Base-by-base conservation (phyloP, 192 early-diverging fungal species). In the Piromyces finnis region DNA sequence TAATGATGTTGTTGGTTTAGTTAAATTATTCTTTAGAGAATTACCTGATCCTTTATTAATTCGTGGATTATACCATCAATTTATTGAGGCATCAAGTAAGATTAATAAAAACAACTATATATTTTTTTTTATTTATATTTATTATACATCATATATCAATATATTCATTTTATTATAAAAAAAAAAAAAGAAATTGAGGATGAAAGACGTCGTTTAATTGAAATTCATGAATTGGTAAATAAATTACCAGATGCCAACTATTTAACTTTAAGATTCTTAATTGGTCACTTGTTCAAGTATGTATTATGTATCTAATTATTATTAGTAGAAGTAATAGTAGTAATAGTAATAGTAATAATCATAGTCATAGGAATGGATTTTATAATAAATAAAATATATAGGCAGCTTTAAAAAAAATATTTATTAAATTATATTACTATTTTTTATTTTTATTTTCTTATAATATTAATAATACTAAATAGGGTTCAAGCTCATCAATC, bases 1-100 rank as follows among this genome's bases (percentile, higher is more conserved):
- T 39, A 94, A 95, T 84, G 93, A 91, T 80, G 86, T 97, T 13
- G 85, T 95, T 28, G 90, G 94, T 78, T 91, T 94, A 29, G 84
- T 99, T 5, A 99, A 99, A 84, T 87, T 96, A 78, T 99, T 93
- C 89, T 94, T 99, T 84, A 89, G 97, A 30, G 96, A 98, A 84
- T 84, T 99, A n/a, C 94, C 96, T 11, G 94, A 95, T 59, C 92
- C 95, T 1, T 85, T 98, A 0, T 87, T 99, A 80, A 94, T 96
- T 77, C 84, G 84, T 77, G 68, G 80, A 27, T 84, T 88, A 81
- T 95, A 93, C 83, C 84, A 87, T 18, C 84, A 89, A 36, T 89
- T 95, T 59, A 87, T 95, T 37, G 89, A 89, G 30, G 92, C 93
- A 7, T 90, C 94, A 27, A 82, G 93, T 92, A 85, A 86, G n/a